Evolutionary conservation across 148 eudicot genomes (phyloP).

Genomic region (Silene uniflora): DNA sequence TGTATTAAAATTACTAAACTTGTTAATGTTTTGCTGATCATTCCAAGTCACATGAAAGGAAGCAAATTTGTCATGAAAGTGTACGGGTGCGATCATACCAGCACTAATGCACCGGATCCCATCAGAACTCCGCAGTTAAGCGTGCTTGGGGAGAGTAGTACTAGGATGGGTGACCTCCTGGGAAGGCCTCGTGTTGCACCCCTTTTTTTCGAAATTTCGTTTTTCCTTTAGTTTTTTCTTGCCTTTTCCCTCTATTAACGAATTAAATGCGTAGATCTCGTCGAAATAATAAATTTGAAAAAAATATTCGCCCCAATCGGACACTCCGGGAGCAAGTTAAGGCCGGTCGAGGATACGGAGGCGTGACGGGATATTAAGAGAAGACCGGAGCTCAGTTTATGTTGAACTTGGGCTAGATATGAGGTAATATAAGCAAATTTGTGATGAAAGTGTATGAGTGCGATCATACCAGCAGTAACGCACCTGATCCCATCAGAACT

Average conservation of each 20-base stretch:
- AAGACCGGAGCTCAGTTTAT: no score
- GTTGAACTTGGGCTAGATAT: no score
- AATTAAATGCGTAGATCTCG: no score
- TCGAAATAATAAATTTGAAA: no score
- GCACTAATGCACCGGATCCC: constrained; percentile 47
- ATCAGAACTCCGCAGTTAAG: constrained; percentile 39
- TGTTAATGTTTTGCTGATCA: constrained; percentile 94
- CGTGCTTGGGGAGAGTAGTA: constrained; percentile 48
- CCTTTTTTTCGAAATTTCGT: constrained; percentile 10
- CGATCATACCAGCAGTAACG: constrained; percentile 61
- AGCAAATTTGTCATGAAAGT: no score
- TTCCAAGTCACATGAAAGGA: constrained; percentile 77
- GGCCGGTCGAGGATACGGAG: no score
- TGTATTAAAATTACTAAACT: constrained; percentile 75
- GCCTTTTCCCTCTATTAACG: no score
- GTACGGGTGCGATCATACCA: constrained; percentile 10
- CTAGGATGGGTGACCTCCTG: constrained; percentile 53
- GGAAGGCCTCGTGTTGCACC: constrained; percentile 49
- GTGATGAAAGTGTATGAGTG: constrained; percentile 12
- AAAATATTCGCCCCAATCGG: no score
- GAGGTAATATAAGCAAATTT: no score
- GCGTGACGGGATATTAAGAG: no score
- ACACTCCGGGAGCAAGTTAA: no score
- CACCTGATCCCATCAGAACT: constrained; percentile 65
- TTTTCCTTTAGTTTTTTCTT: no score